Conservation (phyloP, 345 rosid species). For the Moricandia moricandioides region DNA sequence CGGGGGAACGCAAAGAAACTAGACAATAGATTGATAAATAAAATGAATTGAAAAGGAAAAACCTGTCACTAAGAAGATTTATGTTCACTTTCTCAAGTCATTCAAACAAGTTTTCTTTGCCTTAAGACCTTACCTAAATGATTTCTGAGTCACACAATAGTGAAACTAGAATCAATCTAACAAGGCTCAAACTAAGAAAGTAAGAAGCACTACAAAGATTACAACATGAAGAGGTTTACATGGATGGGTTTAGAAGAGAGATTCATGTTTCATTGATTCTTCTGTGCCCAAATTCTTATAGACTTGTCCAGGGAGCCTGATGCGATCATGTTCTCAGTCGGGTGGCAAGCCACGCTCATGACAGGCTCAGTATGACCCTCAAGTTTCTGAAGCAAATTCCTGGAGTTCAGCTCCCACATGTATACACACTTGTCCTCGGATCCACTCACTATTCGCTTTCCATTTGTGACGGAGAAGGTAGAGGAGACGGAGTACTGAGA, state of each 20-base stretch:
- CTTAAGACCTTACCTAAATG: background rate
- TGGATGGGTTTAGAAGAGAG: background rate
- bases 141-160: background rate
- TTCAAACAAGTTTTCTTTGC: background rate
- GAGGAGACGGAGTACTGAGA: conserved; percentile 70
- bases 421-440: conserved; percentile 82
- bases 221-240: too few relatives aligned
- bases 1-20: background rate
- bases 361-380: conserved; percentile 90
- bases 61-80: background rate
- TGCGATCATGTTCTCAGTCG: conserved; percentile 74
- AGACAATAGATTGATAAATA: conserved; percentile 1
- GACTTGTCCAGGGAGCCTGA: conserved; percentile 86
- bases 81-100: background rate
- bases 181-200: background rate
- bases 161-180: background rate
- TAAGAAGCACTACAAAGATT: background rate
- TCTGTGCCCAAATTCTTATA: conserved; percentile 80
- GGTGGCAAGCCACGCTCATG: conserved; percentile 83
- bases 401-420: conserved; percentile 86
- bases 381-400: conserved; percentile 81
- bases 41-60: background rate
- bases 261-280: conserved; percentile 36
- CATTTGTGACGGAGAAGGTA: conserved; percentile 77
- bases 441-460: conserved; percentile 79